These are phyloP conservation scores for Patellifolia procumbens DNA, from an alignment of 179 eudicot genomes.

Conservation along the genomic window DNA sequence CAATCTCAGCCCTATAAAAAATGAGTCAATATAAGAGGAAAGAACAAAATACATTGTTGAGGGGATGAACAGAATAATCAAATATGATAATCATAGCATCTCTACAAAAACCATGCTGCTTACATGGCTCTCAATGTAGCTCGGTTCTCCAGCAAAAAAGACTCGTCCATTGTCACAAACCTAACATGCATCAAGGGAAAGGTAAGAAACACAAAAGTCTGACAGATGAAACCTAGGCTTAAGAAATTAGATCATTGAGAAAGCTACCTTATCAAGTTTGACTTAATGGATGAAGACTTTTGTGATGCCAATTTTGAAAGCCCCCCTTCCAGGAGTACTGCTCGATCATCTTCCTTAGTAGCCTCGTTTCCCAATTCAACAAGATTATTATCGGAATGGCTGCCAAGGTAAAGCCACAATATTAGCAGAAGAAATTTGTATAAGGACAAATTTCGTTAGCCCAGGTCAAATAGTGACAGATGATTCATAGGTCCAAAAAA, in stretches of 20 bases:
- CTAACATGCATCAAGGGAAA: slow-evolving; percentile 35
- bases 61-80: background rate
- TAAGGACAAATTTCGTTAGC: background rate
- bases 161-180: slow-evolving; percentile 86
- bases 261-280: slow-evolving; percentile 68
- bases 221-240: background rate
- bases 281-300: slow-evolving; percentile 58
- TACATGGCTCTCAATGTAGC: slow-evolving; percentile 86
- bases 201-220: slow-evolving; percentile 17
- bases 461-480: background rate
- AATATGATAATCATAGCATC: background rate
- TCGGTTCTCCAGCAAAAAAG: slow-evolving; percentile 88
- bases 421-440: slow-evolving; percentile 23
- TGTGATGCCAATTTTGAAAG: slow-evolving; percentile 66
- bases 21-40: slow-evolving; percentile 15
- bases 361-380: slow-evolving; percentile 72
- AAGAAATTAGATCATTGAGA: slow-evolving; percentile 7
- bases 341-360: slow-evolving; percentile 80
- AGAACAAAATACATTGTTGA: background rate
- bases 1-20: slow-evolving; percentile 64
- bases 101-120: slow-evolving; percentile 27
- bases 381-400: slow-evolving; percentile 85
- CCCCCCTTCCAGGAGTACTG: slow-evolving; percentile 88
- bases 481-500: background rate
- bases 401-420: slow-evolving; percentile 39